Evolutionary conservation across 2,329 filamentous ascomycete species (phyloP).

Genomic region (Parafenestella ontariensis): DNA sequence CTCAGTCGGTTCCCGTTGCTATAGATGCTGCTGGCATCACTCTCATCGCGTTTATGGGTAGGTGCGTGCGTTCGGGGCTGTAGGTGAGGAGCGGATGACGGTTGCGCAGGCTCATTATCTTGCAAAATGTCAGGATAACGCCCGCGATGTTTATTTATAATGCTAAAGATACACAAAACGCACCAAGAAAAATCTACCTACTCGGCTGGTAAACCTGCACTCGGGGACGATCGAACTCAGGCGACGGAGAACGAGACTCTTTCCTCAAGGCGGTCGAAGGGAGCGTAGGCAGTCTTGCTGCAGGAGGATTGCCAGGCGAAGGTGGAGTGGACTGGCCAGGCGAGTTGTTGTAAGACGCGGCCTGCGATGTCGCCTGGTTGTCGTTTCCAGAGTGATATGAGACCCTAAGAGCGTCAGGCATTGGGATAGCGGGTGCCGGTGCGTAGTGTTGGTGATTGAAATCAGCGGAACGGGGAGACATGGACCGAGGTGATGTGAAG

Average conservation of each 20-base stretch:
- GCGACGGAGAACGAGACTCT: constrained; percentile 29
- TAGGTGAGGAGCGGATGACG: constrained; percentile 23
- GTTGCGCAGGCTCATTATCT: constrained; percentile 26
- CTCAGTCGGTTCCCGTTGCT: constrained; percentile 35
- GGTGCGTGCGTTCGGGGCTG: constrained; percentile 29
- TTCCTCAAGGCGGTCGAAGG: constrained; percentile 29
- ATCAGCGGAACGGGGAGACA: constrained; percentile 31
- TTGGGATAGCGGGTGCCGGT: constrained; percentile 32
- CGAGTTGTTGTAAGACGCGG: constrained; percentile 39
- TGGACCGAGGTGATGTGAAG: constrained; percentile 27
- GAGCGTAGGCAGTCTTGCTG: constrained; percentile 33
- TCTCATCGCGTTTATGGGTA: constrained; percentile 36
- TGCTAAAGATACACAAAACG: constrained; percentile 36
- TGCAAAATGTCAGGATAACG: constrained; percentile 34
- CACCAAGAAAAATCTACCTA: constrained; percentile 41
- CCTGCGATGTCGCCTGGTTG: constrained; percentile 28
- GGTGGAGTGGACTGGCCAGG: constrained; percentile 30
- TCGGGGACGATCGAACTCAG: constrained; percentile 21
- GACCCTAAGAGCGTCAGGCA: constrained; percentile 33
- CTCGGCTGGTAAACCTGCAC: constrained; percentile 34
- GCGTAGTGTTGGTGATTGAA: constrained; percentile 36
- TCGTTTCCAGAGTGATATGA: constrained; percentile 32
- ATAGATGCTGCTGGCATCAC: constrained; percentile 45
- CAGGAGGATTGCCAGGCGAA: constrained; percentile 35
- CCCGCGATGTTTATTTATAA: constrained; percentile 29